Percentiles rank a stretch among this genome's conserved stretches.
Evolutionary conservation across 2,329 filamentous ascomycete genomes (phyloP).

Genomic region (Coleophoma eucalyptorum): DNA sequence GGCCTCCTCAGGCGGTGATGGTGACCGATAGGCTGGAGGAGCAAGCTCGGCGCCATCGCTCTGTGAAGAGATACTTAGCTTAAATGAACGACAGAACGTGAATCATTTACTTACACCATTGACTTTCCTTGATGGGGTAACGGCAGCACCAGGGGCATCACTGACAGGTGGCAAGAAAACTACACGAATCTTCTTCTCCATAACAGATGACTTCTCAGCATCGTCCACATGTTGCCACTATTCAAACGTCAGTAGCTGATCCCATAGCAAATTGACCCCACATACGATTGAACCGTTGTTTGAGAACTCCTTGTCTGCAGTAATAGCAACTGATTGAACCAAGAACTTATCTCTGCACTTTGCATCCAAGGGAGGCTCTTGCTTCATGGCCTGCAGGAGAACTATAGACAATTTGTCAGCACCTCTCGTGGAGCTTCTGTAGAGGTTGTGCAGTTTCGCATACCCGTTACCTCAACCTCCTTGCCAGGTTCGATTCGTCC

Average conservation of each 20-base stretch:
- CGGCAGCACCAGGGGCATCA: constrained; percentile 34
- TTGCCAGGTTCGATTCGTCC: constrained; percentile 89
- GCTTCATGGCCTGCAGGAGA: constrained; percentile 95
- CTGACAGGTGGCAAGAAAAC: constrained; percentile 63
- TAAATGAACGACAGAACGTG: background rate
- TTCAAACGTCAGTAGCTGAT: background rate
- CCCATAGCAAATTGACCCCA: background rate
- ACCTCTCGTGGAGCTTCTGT: background rate
- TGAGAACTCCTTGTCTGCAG: constrained; percentile 76
- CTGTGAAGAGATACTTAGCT: constrained; percentile 6
- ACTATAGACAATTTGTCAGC: constrained; percentile 48
- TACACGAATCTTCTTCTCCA: constrained; percentile 95
- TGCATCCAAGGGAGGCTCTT: constrained; percentile 79
- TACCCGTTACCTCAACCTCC: constrained; percentile 91
- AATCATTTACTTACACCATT: constrained; percentile 13
- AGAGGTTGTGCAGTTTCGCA: constrained; percentile 19
- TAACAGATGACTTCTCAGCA: constrained; percentile 70
- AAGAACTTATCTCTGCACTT: constrained; percentile 98
- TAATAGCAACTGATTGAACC: constrained; percentile 85
- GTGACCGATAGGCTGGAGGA: constrained; percentile 51
- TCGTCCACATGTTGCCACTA: constrained; percentile 71
- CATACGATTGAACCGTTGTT: constrained; percentile 79
- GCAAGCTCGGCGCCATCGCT: constrained; percentile 17
- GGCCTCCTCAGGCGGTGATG: constrained; percentile 37
- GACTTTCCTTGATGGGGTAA: constrained; percentile 23